phyloP scores from a whole-genome alignment of 768 basidiomycete species.

The Trametes sanguinea region DNA sequence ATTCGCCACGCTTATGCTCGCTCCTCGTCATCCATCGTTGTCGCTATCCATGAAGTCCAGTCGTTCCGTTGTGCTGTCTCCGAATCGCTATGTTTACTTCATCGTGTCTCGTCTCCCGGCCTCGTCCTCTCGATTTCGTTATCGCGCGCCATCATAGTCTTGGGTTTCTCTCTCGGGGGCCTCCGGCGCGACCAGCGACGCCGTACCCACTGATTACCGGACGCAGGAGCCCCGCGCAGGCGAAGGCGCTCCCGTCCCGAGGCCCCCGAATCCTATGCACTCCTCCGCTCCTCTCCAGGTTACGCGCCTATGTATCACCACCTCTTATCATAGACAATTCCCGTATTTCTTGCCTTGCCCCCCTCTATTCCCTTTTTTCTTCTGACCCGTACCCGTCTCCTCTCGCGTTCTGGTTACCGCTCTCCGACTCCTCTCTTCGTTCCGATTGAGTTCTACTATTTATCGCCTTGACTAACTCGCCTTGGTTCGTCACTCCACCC shows the following conservation, averaged over 20 bases:
- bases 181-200: slow-evolving; percentile 10
- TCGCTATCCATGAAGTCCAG: slow-evolving; percentile 17
- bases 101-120: background rate
- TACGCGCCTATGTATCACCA: slow-evolving; percentile 11
- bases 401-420: background rate
- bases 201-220: background rate
- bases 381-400: background rate
- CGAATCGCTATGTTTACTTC: slow-evolving; percentile 22
- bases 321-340: slow-evolving; percentile 13
- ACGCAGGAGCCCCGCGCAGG: slow-evolving; percentile 13
- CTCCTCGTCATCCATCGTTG: slow-evolving; percentile 12
- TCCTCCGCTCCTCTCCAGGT: background rate
- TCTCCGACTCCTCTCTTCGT: background rate
- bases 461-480: slow-evolving; percentile 19
- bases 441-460: slow-evolving; percentile 4
- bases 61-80: slow-evolving; percentile 15
- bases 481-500: slow-evolving; percentile 10
- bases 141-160: background rate
- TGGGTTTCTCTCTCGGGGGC: background rate
- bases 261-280: slow-evolving; percentile 19
- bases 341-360: slow-evolving; percentile 16
- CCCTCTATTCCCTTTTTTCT: background rate
- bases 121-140: slow-evolving; percentile 7
- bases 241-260: slow-evolving; percentile 9
- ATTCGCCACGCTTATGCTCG: slow-evolving; percentile 2